phyloP scores from a whole-genome alignment of 495 filamentous ascomycete genomes.

The Trichoderma virens region DNA sequence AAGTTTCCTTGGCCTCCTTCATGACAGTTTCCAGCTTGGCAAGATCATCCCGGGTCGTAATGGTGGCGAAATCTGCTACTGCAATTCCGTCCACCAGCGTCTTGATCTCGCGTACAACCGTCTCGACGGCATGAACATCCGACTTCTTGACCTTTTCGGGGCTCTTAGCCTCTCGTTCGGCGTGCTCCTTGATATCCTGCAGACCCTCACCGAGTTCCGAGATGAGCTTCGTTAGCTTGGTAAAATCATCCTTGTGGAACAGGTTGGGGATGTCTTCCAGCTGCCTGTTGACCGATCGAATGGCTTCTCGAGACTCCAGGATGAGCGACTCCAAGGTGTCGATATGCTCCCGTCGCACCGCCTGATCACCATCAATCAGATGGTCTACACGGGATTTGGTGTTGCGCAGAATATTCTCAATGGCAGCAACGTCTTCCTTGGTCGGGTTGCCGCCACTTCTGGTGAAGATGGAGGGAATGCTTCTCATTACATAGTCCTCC shows the following conservation, averaged over 20 bases:
- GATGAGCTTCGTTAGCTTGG: slow-evolving; percentile 63
- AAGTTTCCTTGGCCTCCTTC: slow-evolving; percentile 60
- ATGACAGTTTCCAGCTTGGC: slow-evolving; percentile 49
- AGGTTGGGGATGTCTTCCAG: slow-evolving; percentile 49
- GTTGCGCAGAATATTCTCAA: slow-evolving; percentile 78
- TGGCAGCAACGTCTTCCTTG: slow-evolving; percentile 75
- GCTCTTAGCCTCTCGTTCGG: slow-evolving; percentile 50
- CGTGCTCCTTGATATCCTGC: slow-evolving; percentile 67
- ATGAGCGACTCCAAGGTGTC: slow-evolving; percentile 63
- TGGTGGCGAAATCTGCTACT: slow-evolving; percentile 54
- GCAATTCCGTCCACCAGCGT: slow-evolving; percentile 62
- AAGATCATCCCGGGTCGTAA: slow-evolving; percentile 57
- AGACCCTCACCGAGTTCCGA: slow-evolving; percentile 65
- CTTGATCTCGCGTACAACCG: slow-evolving; percentile 74
- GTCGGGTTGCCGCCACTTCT: slow-evolving; percentile 35
- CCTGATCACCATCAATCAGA: slow-evolving; percentile 54
- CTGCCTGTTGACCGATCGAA: slow-evolving; percentile 50
- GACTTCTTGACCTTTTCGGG: slow-evolving; percentile 64
- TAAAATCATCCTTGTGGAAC: slow-evolving; percentile 63
- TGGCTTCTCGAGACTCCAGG: slow-evolving; percentile 59
- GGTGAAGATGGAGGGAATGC: slow-evolving; percentile 23
- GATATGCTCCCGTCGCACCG: slow-evolving; percentile 67
- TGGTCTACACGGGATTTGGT: slow-evolving; percentile 79
- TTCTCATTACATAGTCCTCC: background rate
- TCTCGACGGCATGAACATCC: slow-evolving; percentile 69